Percentiles rank a stretch among this genome's conserved stretches.
phyloP scores from a whole-genome alignment of 352 stramenopile genomes.

The Phytophthora niederhauseri region DNA sequence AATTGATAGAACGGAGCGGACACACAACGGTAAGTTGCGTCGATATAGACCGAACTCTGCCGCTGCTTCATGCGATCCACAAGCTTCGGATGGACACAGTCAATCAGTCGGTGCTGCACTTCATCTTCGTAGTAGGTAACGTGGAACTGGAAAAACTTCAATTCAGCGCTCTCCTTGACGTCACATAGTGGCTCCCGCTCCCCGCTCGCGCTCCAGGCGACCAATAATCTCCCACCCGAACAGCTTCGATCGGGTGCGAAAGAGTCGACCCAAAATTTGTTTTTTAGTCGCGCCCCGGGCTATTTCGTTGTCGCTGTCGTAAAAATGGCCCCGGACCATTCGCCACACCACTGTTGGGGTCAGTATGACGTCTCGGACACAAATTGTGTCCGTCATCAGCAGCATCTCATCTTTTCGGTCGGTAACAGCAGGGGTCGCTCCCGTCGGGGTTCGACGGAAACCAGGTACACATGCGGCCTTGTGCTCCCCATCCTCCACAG shows the following conservation, averaged over 20 bases:
- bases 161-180: neutral
- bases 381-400: neutral
- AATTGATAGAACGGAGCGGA: no score
- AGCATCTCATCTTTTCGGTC: neutral
- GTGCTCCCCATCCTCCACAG: no score
- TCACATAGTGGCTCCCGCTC: slow-evolving; percentile 16
- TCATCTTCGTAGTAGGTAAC: slow-evolving; percentile 12
- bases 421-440: neutral
- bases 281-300: neutral
- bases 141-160: slow-evolving; percentile 15
- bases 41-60: no score
- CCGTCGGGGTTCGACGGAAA: no score
- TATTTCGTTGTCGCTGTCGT: neutral
- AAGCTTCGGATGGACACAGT: no score
- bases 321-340: neutral
- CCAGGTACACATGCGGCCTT: no score
- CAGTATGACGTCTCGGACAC: neutral
- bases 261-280: neutral
- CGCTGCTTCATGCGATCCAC: no score
- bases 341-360: neutral
- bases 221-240: slow-evolving; percentile 10
- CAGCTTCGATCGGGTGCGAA: neutral
- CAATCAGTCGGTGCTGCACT: no score
- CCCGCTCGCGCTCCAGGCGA: neutral
- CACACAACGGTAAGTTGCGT: no score